Percentiles rank a stretch among this genome's conserved stretches.
Evolutionary conservation across 2,329 filamentous ascomycete genomes (phyloP).

Genomic region (Pseudocercospora fijiensis): DNA sequence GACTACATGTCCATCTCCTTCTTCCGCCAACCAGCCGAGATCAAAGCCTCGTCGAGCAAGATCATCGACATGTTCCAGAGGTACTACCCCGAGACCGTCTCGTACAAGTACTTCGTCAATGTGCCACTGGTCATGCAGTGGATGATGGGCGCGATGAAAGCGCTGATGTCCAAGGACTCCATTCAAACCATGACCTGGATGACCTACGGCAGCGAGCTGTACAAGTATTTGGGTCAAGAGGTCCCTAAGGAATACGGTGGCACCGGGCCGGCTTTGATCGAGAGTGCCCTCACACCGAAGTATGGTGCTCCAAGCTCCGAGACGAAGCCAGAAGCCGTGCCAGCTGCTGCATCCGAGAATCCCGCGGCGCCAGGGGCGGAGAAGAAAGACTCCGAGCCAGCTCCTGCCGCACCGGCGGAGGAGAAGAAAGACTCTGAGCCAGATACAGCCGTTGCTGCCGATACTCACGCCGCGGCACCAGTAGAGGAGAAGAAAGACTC

Average conservation of each 20-base stretch:
- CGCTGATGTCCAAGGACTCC: slow-evolving; percentile 50
- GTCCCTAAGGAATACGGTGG: slow-evolving; percentile 80
- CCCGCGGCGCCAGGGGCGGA: neutral
- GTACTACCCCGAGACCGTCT: slow-evolving; percentile 85
- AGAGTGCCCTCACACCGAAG: slow-evolving; percentile 44
- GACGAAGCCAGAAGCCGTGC: slow-evolving; percentile 5
- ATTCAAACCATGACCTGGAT: slow-evolving; percentile 51
- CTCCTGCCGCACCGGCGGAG: neutral
- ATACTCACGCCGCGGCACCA: neutral
- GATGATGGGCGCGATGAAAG: slow-evolving; percentile 51
- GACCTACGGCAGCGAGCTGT: slow-evolving; percentile 64
- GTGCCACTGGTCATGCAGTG: slow-evolving; percentile 90
- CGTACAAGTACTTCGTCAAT: slow-evolving; percentile 94
- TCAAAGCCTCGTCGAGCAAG: slow-evolving; percentile 74
- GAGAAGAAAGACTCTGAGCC: neutral
- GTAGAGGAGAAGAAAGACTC: neutral
- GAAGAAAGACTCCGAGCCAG: neutral
- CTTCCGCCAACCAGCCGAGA: slow-evolving; percentile 72
- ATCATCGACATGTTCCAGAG: slow-evolving; percentile 78
- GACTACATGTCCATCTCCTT: slow-evolving; percentile 89
- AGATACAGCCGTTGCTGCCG: neutral
- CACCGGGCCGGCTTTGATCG: slow-evolving; percentile 56
- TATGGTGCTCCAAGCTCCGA: slow-evolving; percentile 27
- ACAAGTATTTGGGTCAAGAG: slow-evolving; percentile 62
- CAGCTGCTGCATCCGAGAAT: neutral